Percentiles rank a stretch among this genome's conserved stretches.
phyloP scores from a whole-genome alignment of 495 filamentous ascomycete genomes.

The Xylaria acuta region DNA sequence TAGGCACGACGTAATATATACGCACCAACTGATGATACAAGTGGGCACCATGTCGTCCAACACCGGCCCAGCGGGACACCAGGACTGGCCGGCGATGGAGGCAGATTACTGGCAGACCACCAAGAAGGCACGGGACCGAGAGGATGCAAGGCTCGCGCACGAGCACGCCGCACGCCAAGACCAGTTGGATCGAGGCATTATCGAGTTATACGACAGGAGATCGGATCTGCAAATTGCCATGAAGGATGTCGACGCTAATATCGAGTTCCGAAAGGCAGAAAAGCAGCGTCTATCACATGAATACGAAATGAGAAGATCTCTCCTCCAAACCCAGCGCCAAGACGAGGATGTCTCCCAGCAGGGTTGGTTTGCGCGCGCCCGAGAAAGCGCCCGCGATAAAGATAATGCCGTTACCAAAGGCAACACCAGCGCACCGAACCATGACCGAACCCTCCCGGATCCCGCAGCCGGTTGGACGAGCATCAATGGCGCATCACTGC shows the following conservation, averaged over 20 bases:
- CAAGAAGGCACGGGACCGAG: slow-evolving; percentile 27
- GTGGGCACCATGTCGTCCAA: slow-evolving; percentile 35
- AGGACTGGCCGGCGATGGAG: slow-evolving; percentile 34
- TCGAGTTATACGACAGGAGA: slow-evolving; percentile 31
- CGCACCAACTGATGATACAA: slow-evolving; percentile 15
- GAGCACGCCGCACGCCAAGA: slow-evolving; percentile 30
- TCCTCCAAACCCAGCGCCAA: slow-evolving; percentile 24
- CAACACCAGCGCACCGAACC: slow-evolving; percentile 26
- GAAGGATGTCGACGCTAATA: slow-evolving; percentile 12
- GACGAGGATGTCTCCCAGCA: slow-evolving; percentile 31
- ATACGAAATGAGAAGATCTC: slow-evolving; percentile 26
- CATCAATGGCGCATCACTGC: slow-evolving; percentile 33
- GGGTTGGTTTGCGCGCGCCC: slow-evolving; percentile 29
- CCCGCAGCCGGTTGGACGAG: slow-evolving; percentile 37
- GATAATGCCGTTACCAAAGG: slow-evolving; percentile 30
- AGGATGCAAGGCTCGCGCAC: slow-evolving; percentile 28
- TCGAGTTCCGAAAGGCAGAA: slow-evolving; percentile 30
- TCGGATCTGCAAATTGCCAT: slow-evolving; percentile 28
- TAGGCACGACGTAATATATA: slow-evolving; percentile 20
- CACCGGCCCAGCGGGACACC: slow-evolving; percentile 23
- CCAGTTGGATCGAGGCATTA: slow-evolving; percentile 27
- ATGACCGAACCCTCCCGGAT: slow-evolving; percentile 26
- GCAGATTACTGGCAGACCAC: slow-evolving; percentile 31
- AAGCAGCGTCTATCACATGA: slow-evolving; percentile 32
- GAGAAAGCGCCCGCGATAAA: slow-evolving; percentile 22